Base-by-base conservation (phyloP, 805 yeast genomes). In the Candida multigemmis region DNA sequence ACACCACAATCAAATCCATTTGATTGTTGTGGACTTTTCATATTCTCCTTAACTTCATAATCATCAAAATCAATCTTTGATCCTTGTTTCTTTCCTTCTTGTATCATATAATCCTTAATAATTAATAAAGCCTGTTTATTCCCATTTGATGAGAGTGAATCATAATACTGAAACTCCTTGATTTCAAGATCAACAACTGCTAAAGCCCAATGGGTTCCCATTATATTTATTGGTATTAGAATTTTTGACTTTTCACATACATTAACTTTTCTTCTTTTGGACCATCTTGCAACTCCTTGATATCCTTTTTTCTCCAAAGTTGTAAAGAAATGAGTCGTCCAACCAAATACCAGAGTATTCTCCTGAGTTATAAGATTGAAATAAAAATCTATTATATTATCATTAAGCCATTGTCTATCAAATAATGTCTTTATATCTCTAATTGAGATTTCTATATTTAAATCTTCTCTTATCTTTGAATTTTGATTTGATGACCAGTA, bases 1-100 rank as follows among this genome's bases (percentile, higher is more conserved):
- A 89, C 94, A 6, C 98, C 98, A 59, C 98, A 91, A 51, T 91
- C 98, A 39, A 49, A 83, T 0, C 96, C 96, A 46, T 91, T 91
- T 15, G 65, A 60, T 48, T 91, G 98, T 38, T 78, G 83, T 1
- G 98, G 97, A 22, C 87, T 49, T 14, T 46, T 40, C 19, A 42
- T 28, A 21, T 46, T 43, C 2, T 57, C 48, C 14, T 33, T 17
- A 4, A 59, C 35, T 12, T 38, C 25, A 29, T 57, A 61, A 1
- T 36, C 34, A 7, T 37, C 26, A 11, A 33, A 32, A 19, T 50
- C 38, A 3, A 38, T 34, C 19, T 27, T 30, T 5, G 33, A 25
- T n/a, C 37, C 54, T 21, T 67, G 53, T 26, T 77, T 66, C 27
- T 67, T 65, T 4, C 84, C 69, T 51, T 91, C 96, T 18, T 71